Conservation (phyloP, 2,329 filamentous ascomycete genomes). For the Colletotrichum abscissum region DNA sequence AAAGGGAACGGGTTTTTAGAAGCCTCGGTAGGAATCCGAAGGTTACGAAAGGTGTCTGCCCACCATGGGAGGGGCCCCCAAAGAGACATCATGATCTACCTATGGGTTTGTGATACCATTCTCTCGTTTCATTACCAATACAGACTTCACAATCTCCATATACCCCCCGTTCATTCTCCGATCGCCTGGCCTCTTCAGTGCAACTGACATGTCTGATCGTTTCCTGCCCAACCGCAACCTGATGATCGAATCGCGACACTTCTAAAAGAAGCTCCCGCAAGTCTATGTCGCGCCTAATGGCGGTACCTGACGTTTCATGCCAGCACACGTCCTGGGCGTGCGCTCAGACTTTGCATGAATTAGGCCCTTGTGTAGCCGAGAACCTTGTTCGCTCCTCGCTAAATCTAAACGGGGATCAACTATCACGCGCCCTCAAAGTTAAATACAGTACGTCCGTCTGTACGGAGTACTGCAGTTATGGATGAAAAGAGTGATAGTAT, state of each 20-base stretch:
- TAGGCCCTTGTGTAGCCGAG: not conserved
- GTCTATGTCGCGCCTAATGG: not conserved
- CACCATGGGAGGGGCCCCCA: not conserved
- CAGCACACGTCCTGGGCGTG: not conserved
- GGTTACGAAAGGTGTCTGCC: not conserved
- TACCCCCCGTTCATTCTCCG: too few relatives aligned
- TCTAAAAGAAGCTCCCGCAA: not conserved
- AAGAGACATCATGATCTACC: not conserved
- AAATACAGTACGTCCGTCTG: not conserved
- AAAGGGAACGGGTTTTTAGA: not conserved
- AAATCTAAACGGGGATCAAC: not conserved
- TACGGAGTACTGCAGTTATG: not conserved
- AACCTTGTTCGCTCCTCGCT: not conserved
- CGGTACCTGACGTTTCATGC: slow-evolving; percentile 13
- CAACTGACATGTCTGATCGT: not conserved
- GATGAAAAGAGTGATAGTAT: not conserved
- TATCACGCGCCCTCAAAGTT: not conserved
- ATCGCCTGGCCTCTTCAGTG: not conserved
- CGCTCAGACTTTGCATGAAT: slow-evolving; percentile 18
- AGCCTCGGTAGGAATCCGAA: not conserved
- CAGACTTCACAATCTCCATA: not conserved
- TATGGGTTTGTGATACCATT: slow-evolving; percentile 25
- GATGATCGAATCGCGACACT: not conserved
- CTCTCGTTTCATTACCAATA: slow-evolving; percentile 12
- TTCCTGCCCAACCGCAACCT: not conserved